phyloP scores from a whole-genome alignment of 352 stramenopile species.

The Globisporangium camurandrum region DNA sequence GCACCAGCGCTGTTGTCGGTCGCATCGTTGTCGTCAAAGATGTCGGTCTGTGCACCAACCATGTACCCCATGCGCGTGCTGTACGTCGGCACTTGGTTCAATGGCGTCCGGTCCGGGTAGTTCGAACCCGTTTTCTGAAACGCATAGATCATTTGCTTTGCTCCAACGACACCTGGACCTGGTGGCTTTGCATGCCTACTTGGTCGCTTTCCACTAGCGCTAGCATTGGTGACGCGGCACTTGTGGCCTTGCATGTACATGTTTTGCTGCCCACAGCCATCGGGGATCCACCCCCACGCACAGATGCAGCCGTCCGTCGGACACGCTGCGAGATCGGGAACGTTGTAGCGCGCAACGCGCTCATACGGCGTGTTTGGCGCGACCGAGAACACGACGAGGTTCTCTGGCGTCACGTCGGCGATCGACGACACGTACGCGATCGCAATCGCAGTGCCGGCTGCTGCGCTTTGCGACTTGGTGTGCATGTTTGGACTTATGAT shows the following conservation, averaged over 20 bases:
- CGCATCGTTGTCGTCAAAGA: neutral
- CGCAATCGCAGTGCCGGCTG: neutral
- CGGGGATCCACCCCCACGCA: neutral
- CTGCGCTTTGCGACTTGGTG: neutral
- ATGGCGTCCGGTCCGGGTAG: neutral
- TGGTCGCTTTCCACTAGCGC: neutral
- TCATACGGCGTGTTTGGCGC: slow-evolving; percentile 1
- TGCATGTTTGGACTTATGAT: neutral
- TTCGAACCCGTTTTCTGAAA: slow-evolving; percentile 4
- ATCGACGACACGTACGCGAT: slow-evolving; percentile 2
- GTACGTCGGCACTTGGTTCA: slow-evolving; percentile 4
- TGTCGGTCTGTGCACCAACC: slow-evolving; percentile 2
- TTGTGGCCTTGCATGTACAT: slow-evolving; percentile 4
- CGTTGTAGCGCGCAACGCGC: slow-evolving; percentile 1
- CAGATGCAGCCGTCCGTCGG: slow-evolving; percentile 1
- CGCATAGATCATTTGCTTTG: slow-evolving; percentile 5
- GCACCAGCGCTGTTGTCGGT: neutral
- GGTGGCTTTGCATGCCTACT: neutral
- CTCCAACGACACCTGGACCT: neutral
- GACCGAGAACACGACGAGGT: slow-evolving; percentile 1
- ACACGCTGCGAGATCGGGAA: slow-evolving; percentile 1
- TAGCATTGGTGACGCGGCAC: slow-evolving; percentile 1
- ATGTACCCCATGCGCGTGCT: neutral
- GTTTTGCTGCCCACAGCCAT: slow-evolving; percentile 1
- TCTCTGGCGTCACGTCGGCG: neutral